Percentiles rank a stretch among this genome's conserved stretches.
Conservation (phyloP, 2,329 filamentous ascomycete genomes). For the Whalleya microplaca region DNA sequence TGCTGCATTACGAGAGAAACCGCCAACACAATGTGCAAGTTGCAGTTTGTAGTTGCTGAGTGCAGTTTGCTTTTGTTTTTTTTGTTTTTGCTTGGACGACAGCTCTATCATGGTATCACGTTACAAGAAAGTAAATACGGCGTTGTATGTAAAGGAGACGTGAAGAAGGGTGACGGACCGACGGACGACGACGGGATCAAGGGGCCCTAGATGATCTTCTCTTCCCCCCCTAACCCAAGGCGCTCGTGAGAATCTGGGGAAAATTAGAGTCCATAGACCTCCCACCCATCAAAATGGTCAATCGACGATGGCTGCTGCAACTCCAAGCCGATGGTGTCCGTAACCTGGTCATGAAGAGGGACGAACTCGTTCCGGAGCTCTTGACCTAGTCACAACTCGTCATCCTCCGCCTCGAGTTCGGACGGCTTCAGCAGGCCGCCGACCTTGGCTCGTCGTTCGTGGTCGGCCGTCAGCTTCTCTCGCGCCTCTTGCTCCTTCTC, state of each 20-base stretch:
- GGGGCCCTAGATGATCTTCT: conserved; percentile 9
- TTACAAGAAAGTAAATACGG: conserved; percentile 24
- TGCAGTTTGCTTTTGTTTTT: background rate
- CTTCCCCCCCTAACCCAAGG: conserved; percentile 16
- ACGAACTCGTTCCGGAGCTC: conserved; percentile 67
- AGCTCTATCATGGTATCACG: conserved; percentile 29
- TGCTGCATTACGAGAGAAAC: conserved; percentile 1
- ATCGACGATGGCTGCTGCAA: conserved; percentile 16
- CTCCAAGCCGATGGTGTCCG: conserved; percentile 31
- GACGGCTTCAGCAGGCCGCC: conserved; percentile 95
- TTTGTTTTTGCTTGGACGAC: no score
- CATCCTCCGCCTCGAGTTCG: conserved; percentile 87
- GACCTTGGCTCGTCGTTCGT: conserved; percentile 91
- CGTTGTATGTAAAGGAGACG: conserved; percentile 13
- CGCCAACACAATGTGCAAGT: background rate
- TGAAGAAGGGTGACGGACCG: no score
- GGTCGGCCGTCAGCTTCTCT: conserved; percentile 84
- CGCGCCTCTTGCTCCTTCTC: conserved; percentile 92
- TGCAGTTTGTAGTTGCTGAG: conserved; percentile 6
- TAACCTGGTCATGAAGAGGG: conserved; percentile 45
- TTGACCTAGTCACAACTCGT: conserved; percentile 82
- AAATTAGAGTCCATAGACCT: conserved; percentile 43
- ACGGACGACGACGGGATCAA: conserved; percentile 12
- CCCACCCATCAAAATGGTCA: conserved; percentile 38
- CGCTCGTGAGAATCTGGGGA: conserved; percentile 27